Percentiles rank a stretch among this genome's conserved stretches.
Evolutionary conservation across 805 yeast genomes (phyloP).

Genomic region (Kuraishia piskuri): DNA sequence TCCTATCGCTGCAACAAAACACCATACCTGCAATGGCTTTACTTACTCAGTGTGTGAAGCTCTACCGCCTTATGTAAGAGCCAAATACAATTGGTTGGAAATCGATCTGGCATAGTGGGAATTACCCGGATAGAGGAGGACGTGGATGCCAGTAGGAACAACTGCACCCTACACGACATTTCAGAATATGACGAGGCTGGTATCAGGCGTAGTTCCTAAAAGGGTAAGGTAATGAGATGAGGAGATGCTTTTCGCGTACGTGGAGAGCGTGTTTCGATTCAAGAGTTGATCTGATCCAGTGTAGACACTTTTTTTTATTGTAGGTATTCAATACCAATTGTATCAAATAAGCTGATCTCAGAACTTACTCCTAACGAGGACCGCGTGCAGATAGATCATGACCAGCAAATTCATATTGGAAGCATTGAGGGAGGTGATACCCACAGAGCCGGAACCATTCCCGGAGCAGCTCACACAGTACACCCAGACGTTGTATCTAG

Average conservation of each 20-base stretch:
- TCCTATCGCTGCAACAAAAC: background rate
- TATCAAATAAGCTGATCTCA: too few species aligned
- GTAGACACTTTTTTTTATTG: too few species aligned
- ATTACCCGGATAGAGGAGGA: background rate
- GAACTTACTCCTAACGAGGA: too few species aligned
- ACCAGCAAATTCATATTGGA: conserved; percentile 20
- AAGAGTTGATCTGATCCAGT: background rate
- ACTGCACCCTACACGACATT: background rate
- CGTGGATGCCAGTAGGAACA: background rate
- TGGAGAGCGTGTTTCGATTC: background rate
- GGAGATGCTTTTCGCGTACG: background rate
- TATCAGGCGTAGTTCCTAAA: background rate
- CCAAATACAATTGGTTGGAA: background rate
- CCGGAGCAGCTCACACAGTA: conserved; percentile 32
- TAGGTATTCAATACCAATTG: too few species aligned
- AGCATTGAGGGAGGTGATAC: conserved; percentile 41
- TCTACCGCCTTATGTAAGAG: background rate
- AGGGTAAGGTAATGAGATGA: background rate
- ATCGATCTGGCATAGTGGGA: background rate
- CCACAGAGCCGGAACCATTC: conserved; percentile 33
- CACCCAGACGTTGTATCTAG: conserved; percentile 38
- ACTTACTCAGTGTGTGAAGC: background rate
- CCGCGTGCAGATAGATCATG: too few species aligned
- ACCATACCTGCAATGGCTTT: background rate
- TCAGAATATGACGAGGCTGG: background rate